Evolutionary conservation across 345 rosid species (phyloP), one percentile per base, ranked within the genome.

Genomic region (Melaleuca alternifolia): DNA sequence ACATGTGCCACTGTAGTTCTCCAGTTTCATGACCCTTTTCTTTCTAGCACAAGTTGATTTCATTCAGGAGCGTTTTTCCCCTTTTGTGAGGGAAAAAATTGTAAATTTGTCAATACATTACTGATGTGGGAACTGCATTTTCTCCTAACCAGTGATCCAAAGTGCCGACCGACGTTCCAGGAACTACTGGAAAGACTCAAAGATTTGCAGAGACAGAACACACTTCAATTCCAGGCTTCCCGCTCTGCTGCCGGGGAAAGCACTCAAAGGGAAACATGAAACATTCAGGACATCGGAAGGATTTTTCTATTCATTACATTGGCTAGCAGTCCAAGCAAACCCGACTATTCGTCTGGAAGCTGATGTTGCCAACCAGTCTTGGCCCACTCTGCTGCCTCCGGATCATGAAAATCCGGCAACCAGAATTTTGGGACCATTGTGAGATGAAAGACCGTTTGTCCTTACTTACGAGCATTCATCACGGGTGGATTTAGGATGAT

Each of bases 121-220:
- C 26, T 71, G 26, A 71, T 18, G 12, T 71, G 48, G 48, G 79
- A 37, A 33, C 77, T 65, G 46, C 62, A 79, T 89, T 87, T 88
- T 85, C 84, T 56, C 10, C 51, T 87, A 86, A 59, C 41, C 94
- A 97, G 99, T 37, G 98, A 97, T 91, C 92, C 98, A 13, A 90
- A 90, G 71, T 37, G 89, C 88, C 94, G 99, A 51, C 98, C 99
- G 26, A 86, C 96, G 16, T 94, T 97, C 95, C 98, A 93, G 90
- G 99, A 96, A 89, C 91, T 97, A 85, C 88, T 97, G 90, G 96
- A 96, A 62, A 96, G 86, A 89, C 93, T 95, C 71, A 92, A 94
- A 91, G 99, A 97, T 88, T 86, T 95, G 84, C 99, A 94, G 85
- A 96, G 97, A 84, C 94, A 93, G 76, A 93, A 88, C 77, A 84